Evolutionary conservation across 2,329 filamentous ascomycete species (phyloP).

Genomic region (Chalaropsis thielavioides): DNA sequence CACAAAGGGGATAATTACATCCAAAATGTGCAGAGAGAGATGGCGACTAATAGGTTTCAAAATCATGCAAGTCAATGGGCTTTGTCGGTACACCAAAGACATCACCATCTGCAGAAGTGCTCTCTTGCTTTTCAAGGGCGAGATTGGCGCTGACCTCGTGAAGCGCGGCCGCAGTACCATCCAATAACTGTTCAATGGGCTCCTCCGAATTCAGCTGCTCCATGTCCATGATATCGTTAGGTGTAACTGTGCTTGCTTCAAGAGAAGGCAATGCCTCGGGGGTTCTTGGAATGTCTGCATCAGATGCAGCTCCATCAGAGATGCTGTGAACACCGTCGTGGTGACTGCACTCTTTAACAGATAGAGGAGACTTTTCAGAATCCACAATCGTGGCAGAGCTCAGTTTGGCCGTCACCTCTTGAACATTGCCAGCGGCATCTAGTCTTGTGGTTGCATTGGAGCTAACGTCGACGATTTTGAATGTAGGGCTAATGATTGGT

Average conservation of each 20-base stretch:
- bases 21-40: not conserved
- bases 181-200: conserved; percentile 5
- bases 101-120: conserved; percentile 9
- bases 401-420: not conserved
- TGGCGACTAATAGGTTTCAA: conserved; percentile 9
- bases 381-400: not conserved
- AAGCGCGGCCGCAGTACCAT: conserved; percentile 1
- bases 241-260: conserved; percentile 14
- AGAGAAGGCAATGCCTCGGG: conserved; percentile 15
- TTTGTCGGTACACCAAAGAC: conserved; percentile 12
- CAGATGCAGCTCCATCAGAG: conserved; percentile 4
- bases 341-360: not conserved
- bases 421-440: not conserved
- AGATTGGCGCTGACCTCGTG: conserved; percentile 1
- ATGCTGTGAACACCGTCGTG: not conserved
- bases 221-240: conserved; percentile 8
- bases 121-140: conserved; percentile 2
- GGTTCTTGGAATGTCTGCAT: conserved; percentile 12
- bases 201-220: not conserved
- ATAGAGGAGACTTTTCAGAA: not conserved
- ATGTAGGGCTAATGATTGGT: not conserved
- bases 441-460: not conserved
- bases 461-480: not conserved
- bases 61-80: conserved; percentile 2
- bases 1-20: not conserved